Conservation (phyloP, 2,329 filamentous ascomycete genomes). For the Microdochium trichocladiopsis region DNA sequence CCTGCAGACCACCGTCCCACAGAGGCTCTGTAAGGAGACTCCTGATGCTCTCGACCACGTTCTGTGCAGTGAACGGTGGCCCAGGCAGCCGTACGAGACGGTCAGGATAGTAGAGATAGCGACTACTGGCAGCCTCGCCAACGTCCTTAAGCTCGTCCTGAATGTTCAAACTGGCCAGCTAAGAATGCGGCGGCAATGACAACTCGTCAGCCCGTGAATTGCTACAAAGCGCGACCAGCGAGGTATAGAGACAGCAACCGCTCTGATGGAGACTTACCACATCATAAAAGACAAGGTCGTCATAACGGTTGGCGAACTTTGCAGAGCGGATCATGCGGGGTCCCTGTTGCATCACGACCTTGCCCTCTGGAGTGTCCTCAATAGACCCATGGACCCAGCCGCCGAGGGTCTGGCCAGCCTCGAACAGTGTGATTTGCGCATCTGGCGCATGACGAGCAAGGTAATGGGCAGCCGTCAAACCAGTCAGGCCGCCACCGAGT, state of each 20-base stretch:
- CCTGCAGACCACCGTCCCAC: constrained; percentile 11
- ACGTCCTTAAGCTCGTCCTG: constrained; percentile 45
- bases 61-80: constrained; percentile 1
- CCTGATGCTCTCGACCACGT: constrained; percentile 3
- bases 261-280: constrained; percentile 45
- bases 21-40: constrained; percentile 16
- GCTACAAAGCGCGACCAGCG: constrained; percentile 3
- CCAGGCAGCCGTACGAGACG: constrained; percentile 53
- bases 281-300: constrained; percentile 61
- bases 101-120: constrained; percentile 86
- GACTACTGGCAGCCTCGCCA: constrained; percentile 42
- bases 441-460: constrained; percentile 59
- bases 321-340: constrained; percentile 65
- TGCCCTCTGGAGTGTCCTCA: constrained; percentile 36
- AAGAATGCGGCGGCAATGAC: background rate
- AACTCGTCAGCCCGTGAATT: constrained; percentile 2
- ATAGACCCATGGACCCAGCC: constrained; percentile 57
- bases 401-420: constrained; percentile 61
- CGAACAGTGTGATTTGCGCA: constrained; percentile 73
- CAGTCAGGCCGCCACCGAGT: constrained; percentile 77
- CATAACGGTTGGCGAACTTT: constrained; percentile 31
- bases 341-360: constrained; percentile 74
- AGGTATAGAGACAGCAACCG: constrained; percentile 13
- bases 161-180: constrained; percentile 54
- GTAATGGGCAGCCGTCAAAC: constrained; percentile 72